Evolutionary conservation across 495 filamentous ascomycete genomes (phyloP).

Genomic region (Daldinia bambusicola): DNA sequence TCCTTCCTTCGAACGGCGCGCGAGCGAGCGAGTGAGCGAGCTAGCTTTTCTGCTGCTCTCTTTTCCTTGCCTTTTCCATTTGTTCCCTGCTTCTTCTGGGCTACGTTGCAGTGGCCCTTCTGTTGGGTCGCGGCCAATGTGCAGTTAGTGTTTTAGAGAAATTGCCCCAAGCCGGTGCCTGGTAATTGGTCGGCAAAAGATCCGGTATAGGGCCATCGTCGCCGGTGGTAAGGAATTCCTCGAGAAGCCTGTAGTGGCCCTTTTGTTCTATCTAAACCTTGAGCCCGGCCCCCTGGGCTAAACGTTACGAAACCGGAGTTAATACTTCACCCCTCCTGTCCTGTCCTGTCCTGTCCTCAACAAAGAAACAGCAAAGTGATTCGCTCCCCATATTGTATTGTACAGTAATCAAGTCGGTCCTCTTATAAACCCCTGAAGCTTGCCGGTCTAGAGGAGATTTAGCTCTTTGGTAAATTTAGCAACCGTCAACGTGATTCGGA

Average conservation of each 20-base stretch:
- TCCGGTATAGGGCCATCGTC: constrained; percentile 33
- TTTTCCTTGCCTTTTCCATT: constrained; percentile 8
- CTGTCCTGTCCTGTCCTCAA: constrained; percentile 8
- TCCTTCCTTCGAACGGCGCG: constrained; percentile 21
- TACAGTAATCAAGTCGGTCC: constrained; percentile 38
- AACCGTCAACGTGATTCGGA: constrained; percentile 13
- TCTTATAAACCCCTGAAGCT: constrained; percentile 20
- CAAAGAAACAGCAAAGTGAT: constrained; percentile 23
- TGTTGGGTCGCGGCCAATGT: constrained; percentile 45
- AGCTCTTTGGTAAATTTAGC: constrained; percentile 24
- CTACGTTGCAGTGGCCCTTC: constrained; percentile 44
- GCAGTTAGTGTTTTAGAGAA: constrained; percentile 42
- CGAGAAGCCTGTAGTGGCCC: constrained; percentile 4
- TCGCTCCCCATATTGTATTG: background rate
- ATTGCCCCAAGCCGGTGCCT: constrained; percentile 26
- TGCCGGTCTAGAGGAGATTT: constrained; percentile 23
- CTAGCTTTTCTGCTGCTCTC: too few relatives aligned
- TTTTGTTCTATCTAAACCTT: constrained; percentile 36
- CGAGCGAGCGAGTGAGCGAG: background rate
- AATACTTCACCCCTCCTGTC: constrained; percentile 13
- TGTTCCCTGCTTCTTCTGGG: constrained; percentile 26
- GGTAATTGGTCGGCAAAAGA: constrained; percentile 38
- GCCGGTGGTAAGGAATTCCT: constrained; percentile 24
- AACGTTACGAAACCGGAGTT: constrained; percentile 41
- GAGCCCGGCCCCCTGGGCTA: constrained; percentile 36